These are phyloP conservation scores for Aspergillus bombycis DNA, from an alignment of 2,329 filamentous ascomycete genomes.

Conservation along the genomic window DNA sequence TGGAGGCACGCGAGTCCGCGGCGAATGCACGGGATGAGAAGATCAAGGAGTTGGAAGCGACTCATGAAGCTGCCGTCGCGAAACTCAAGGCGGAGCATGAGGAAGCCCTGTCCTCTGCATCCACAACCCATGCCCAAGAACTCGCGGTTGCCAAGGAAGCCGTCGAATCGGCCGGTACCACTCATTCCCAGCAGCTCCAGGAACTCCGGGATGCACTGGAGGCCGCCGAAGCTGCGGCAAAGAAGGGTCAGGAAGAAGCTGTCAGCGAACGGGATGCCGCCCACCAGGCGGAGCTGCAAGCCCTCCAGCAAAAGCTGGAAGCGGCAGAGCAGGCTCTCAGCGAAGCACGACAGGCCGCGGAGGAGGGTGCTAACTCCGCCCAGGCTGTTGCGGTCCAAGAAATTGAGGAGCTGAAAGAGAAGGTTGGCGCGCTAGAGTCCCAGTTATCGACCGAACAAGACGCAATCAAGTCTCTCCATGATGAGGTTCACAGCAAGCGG, in stretches of 20 bases:
- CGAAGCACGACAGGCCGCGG: constrained; percentile 37
- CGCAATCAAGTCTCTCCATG: constrained; percentile 39
- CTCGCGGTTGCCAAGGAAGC: constrained; percentile 36
- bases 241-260: constrained; percentile 35
- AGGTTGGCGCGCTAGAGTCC: constrained; percentile 37
- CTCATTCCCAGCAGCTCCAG: constrained; percentile 37
- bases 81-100: constrained; percentile 24
- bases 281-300: constrained; percentile 37
- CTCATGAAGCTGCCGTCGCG: constrained; percentile 34
- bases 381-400: constrained; percentile 39
- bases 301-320: constrained; percentile 38
- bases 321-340: constrained; percentile 37
- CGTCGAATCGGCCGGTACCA: constrained; percentile 32
- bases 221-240: constrained; percentile 31
- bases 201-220: constrained; percentile 39
- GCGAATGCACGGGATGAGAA: constrained; percentile 27
- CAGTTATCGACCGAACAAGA: constrained; percentile 34
- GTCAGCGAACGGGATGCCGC: constrained; percentile 33
- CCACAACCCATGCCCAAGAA: constrained; percentile 37
- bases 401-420: constrained; percentile 40
- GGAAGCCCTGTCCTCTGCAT: constrained; percentile 26
- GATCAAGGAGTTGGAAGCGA: constrained; percentile 31
- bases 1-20: constrained; percentile 28
- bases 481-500: constrained; percentile 39
- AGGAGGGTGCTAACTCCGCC: constrained; percentile 37